Evolutionary conservation across 768 basidiomycete genomes (phyloP), one percentile per base, ranked within the genome.

Genomic region (Leucocoprinus leucothites): DNA sequence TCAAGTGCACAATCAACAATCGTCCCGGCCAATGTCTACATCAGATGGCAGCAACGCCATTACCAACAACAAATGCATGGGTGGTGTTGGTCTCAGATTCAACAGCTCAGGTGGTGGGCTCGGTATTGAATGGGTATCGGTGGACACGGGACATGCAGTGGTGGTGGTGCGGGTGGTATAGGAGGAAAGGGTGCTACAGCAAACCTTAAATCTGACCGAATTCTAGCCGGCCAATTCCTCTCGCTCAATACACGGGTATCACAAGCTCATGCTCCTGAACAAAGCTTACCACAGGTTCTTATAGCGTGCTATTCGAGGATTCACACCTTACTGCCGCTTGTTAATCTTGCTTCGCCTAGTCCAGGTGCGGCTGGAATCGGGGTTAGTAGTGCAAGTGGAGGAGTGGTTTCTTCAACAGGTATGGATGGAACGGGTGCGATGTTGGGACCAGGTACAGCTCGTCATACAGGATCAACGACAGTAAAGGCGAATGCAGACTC

Each of bases 301-400:
- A 94, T 94, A 0, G 91, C 91, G 0, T 95, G 94, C 0, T 86
- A 94, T 65, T 94, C 91, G 25, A 80, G 94, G 56, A 87, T 98
- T 55, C 94, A 98, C 61, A 87, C 94, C 1, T 72, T 79, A 11
- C 79, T 79, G 3, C 77, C 78, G 2, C 65, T 73, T 26, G 65
- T 70, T 1, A 68, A 66, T 51, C 53, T 74, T 18, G 69, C 68
- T 2, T 73, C 75, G n/a, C 68, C 74, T 28, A 61, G 65, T 18
- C 59, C 65, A 41, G 59, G 61, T 42, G 51, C n/a, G n/a, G n/a
- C n/a, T n/a, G n/a, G n/a, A n/a, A n/a, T n/a, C n/a, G n/a, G n/a
- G n/a, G 40, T 26, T 50, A 21, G 34, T 48, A 34, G 6, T 13
- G 26, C 19, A 35, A 28, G 56, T 24, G 19, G 16, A 16, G 28